Evolutionary conservation across 441 rosid genomes (phyloP).

Genomic region (Adansonia madagascariensis): DNA sequence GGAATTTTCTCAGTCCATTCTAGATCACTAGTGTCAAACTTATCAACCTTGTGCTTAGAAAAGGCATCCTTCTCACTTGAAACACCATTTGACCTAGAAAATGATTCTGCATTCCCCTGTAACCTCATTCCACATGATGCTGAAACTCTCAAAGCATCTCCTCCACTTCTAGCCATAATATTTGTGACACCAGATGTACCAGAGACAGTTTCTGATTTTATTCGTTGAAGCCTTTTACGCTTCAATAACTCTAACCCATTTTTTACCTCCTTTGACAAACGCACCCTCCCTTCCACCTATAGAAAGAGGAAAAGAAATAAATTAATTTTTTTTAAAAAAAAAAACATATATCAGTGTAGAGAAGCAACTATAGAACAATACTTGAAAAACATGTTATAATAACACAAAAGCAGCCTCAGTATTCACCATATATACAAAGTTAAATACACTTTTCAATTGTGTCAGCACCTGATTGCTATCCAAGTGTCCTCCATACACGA

Average conservation of each 20-base stretch:
- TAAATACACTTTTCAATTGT: background rate
- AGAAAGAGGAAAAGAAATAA: slow-evolving; percentile 24
- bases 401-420: background rate
- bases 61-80: slow-evolving; percentile 55
- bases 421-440: slow-evolving; percentile 9
- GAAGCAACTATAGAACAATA: slow-evolving; percentile 20
- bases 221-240: slow-evolving; percentile 75
- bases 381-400: background rate
- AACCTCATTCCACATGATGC: slow-evolving; percentile 82
- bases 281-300: slow-evolving; percentile 94
- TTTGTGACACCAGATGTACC: slow-evolving; percentile 48
- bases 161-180: slow-evolving; percentile 78
- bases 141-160: slow-evolving; percentile 79
- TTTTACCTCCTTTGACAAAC: slow-evolving; percentile 69
- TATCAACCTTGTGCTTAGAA: slow-evolving; percentile 71
- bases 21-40: slow-evolving; percentile 68
- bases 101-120: slow-evolving; percentile 49
- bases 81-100: slow-evolving; percentile 39
- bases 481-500: background rate
- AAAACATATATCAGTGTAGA: slow-evolving; percentile 24
- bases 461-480: background rate
- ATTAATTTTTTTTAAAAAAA: background rate
- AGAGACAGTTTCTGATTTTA: slow-evolving; percentile 57
- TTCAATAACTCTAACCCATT: slow-evolving; percentile 82
- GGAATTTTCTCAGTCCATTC: slow-evolving; percentile 91